Conservation (phyloP, 805 yeast genomes). For the Kodamaea kaohsiungensis region DNA sequence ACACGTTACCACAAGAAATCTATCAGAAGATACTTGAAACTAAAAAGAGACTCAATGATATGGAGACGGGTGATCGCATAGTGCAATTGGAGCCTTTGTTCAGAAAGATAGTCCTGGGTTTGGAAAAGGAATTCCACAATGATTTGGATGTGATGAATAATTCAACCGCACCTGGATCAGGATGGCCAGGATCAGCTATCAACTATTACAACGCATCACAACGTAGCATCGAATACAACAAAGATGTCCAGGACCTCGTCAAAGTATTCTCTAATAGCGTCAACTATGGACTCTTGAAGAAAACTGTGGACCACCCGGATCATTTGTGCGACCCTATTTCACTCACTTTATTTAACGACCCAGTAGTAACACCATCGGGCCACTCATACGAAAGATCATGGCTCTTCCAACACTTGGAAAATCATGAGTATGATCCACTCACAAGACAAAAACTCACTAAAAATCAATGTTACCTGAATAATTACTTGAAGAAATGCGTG, state of each 20-base stretch:
- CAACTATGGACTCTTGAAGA: constrained; percentile 3
- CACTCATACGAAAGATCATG: constrained; percentile 42
- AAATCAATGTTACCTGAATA: constrained; percentile 14
- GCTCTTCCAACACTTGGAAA: constrained; percentile 35
- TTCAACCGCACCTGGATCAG: not conserved
- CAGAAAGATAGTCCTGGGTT: constrained; percentile 3
- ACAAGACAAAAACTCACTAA: constrained; percentile 24
- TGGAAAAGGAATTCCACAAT: constrained; percentile 14
- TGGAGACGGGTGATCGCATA: constrained; percentile 7
- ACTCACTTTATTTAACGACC: constrained; percentile 41
- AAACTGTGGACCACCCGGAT: constrained; percentile 27
- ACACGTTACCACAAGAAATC: constrained; percentile 16
- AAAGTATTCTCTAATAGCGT: constrained; percentile 9
- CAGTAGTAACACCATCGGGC: constrained; percentile 47
- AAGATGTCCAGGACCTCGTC: constrained; percentile 11
- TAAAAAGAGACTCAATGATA: constrained; percentile 6
- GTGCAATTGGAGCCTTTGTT: constrained; percentile 11
- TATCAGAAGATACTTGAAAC: constrained; percentile 13
- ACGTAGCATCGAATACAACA: constrained; percentile 10
- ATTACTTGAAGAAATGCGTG: constrained; percentile 12
- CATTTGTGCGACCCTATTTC: constrained; percentile 41
- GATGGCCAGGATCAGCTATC: not conserved
- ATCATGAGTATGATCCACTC: constrained; percentile 40
- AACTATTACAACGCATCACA: constrained; percentile 3
- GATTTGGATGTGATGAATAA: constrained; percentile 7